Conservation (phyloP, 768 basidiomycete species). For the Cystobasidium onofrii region DNA sequence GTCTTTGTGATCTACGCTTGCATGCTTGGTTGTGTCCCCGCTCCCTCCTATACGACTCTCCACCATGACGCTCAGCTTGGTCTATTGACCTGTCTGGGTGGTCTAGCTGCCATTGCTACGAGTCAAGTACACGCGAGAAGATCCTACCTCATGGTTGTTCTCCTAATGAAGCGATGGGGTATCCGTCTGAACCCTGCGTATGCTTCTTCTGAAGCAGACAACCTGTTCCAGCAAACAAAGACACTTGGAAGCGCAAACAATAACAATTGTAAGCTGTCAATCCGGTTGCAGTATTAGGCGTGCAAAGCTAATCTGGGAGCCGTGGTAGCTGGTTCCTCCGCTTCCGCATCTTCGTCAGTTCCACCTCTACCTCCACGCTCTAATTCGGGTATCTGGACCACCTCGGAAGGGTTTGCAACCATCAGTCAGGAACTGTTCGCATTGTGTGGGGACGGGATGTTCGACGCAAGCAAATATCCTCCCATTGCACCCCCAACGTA, state of each 20-base stretch:
- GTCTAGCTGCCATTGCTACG: slow-evolving; percentile 15
- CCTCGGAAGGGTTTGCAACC: not conserved
- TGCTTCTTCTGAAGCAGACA: not conserved
- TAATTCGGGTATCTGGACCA: not conserved
- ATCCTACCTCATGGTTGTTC: not conserved
- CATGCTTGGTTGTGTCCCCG: slow-evolving; percentile 2
- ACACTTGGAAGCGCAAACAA: not conserved
- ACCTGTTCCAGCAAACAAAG: not conserved
- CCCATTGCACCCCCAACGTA: too few relatives aligned
- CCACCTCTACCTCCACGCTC: not conserved
- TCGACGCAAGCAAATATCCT: not conserved
- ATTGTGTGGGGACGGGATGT: not conserved
- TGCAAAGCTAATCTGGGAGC: not conserved
- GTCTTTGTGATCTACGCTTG: slow-evolving; percentile 16
- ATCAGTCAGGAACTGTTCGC: slow-evolving; percentile 1
- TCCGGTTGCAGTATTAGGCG: too few relatives aligned
- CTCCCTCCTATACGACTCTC: not conserved
- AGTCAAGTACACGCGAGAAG: slow-evolving; percentile 6
- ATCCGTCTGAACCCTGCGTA: not conserved
- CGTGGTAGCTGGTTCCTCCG: not conserved
- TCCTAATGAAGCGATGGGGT: slow-evolving; percentile 2
- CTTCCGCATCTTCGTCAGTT: not conserved
- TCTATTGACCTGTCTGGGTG: slow-evolving; percentile 3
- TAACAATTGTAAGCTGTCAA: not conserved
- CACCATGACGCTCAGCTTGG: not conserved